Evolutionary conservation across 1,284 basidiomycete genomes (phyloP).

Genomic region (Cystobasidium slooffiae): DNA sequence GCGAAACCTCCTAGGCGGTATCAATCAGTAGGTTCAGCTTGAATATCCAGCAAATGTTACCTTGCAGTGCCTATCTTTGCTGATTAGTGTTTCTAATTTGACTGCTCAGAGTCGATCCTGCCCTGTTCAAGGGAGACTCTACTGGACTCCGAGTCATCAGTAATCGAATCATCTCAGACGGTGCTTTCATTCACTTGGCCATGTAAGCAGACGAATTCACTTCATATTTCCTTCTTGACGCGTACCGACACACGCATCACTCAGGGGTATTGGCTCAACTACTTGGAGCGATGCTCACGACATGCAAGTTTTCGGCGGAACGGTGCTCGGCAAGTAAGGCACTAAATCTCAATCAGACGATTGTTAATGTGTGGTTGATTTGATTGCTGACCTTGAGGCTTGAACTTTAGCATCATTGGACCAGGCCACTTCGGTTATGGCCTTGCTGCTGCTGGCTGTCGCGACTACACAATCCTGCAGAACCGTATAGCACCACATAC

Average conservation of each 20-base stretch:
- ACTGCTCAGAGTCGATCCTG: slow-evolving; percentile 50
- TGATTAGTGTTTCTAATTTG: not conserved
- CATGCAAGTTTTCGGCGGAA: slow-evolving; percentile 48
- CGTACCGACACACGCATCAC: not conserved
- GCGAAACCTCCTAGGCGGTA: slow-evolving; percentile 51
- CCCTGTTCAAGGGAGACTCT: slow-evolving; percentile 51
- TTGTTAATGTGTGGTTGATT: no score
- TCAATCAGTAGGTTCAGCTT: slow-evolving; percentile 48
- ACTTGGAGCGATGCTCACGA: slow-evolving; percentile 41
- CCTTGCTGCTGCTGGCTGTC: slow-evolving; percentile 50
- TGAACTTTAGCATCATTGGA: slow-evolving; percentile 44
- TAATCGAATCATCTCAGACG: slow-evolving; percentile 50
- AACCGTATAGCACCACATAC: slow-evolving; percentile 49
- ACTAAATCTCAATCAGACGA: not conserved
- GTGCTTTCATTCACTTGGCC: slow-evolving; percentile 51
- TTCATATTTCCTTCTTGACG: not conserved
- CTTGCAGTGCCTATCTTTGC: not conserved
- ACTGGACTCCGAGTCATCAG: slow-evolving; percentile 49
- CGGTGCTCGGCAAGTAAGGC: slow-evolving; percentile 49
- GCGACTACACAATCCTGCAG: slow-evolving; percentile 48
- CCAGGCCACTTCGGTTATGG: slow-evolving; percentile 53
- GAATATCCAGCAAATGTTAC: no score
- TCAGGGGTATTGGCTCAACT: slow-evolving; percentile 36
- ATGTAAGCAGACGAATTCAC: slow-evolving; percentile 44
- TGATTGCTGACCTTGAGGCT: not conserved